phyloP scores from a whole-genome alignment of 2,329 filamentous ascomycete species.

The Aspergillus carbonarius region DNA sequence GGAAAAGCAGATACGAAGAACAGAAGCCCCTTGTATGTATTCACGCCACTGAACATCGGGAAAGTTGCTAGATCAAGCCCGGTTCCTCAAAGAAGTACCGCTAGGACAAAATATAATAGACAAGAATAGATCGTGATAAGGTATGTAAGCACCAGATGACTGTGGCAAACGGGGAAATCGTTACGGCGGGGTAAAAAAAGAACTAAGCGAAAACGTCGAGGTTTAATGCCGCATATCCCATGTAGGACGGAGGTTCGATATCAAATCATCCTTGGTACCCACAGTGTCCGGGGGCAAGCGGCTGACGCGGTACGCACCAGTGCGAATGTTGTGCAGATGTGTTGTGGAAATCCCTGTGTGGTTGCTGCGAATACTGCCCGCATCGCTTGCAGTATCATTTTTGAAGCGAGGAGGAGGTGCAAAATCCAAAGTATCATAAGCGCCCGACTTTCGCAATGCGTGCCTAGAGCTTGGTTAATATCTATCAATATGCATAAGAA shows the following conservation, averaged over 20 bases:
- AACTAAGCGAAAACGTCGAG: slow-evolving; percentile 7
- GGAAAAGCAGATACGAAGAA: slow-evolving; percentile 14
- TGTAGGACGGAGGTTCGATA: slow-evolving; percentile 56
- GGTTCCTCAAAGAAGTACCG: slow-evolving; percentile 9
- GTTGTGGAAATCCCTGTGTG: slow-evolving; percentile 72
- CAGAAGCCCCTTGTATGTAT: slow-evolving; percentile 20
- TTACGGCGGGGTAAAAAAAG: slow-evolving; percentile 17
- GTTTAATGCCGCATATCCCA: slow-evolving; percentile 50
- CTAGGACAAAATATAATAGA: slow-evolving; percentile 11
- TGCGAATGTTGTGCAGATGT: slow-evolving; percentile 70
- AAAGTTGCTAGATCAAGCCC: slow-evolving; percentile 13
- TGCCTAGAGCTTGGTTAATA: slow-evolving; percentile 37
- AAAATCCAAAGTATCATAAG: slow-evolving; percentile 51
- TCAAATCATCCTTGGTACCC: slow-evolving; percentile 70
- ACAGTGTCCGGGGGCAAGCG: slow-evolving; percentile 78
- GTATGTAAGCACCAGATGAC: slow-evolving; percentile 11
- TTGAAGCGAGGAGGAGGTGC: slow-evolving; percentile 50
- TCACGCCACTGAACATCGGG: slow-evolving; percentile 21
- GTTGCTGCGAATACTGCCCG: slow-evolving; percentile 63
- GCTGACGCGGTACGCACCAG: slow-evolving; percentile 82
- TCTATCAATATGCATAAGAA: not conserved
- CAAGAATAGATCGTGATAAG: slow-evolving; percentile 22
- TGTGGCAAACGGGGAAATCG: slow-evolving; percentile 15
- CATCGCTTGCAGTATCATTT: slow-evolving; percentile 45
- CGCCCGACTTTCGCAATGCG: slow-evolving; percentile 49